Percentiles rank a stretch among this genome's conserved stretches.
These are phyloP conservation scores for Brachypodium distachyon DNA, from an alignment of 202 grass and related monocot genomes.

Conservation along the genomic window DNA sequence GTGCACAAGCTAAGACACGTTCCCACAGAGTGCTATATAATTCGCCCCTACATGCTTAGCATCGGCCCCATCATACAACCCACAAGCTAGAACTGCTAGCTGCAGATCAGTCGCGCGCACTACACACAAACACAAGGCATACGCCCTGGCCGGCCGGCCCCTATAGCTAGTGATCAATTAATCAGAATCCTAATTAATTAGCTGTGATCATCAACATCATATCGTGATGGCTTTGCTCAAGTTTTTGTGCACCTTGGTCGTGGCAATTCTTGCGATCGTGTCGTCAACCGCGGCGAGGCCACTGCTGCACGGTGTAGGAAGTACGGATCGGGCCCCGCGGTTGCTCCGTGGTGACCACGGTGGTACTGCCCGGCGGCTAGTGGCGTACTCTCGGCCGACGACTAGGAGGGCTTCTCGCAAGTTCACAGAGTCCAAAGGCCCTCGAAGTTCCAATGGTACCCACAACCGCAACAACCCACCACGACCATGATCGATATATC, in stretches of 20 bases:
- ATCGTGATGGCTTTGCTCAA: background rate
- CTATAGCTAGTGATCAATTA: no score
- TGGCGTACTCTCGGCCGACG: background rate
- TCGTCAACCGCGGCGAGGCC: background rate
- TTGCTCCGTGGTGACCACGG: background rate
- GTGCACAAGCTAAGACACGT: no score
- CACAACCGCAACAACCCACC: background rate
- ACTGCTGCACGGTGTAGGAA: background rate
- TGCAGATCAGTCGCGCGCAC: no score
- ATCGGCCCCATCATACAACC: no score
- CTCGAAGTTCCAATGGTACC: background rate
- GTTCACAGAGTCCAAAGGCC: accelerated
- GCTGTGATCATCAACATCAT: no score
- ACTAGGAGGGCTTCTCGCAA: background rate
- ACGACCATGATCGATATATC: background rate
- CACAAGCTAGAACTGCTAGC: no score
- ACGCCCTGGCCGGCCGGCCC: no score
- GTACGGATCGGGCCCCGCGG: no score
- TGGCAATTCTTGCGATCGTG: background rate
- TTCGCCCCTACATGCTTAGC: no score
- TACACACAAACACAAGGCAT: no score
- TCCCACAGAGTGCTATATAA: no score
- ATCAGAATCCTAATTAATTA: no score
- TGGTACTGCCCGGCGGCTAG: background rate
- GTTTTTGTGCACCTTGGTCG: background rate